Evolutionary conservation across 202 grass and related monocot species (phyloP).

Genomic region (Schoenoplectus tabernaemontani): DNA sequence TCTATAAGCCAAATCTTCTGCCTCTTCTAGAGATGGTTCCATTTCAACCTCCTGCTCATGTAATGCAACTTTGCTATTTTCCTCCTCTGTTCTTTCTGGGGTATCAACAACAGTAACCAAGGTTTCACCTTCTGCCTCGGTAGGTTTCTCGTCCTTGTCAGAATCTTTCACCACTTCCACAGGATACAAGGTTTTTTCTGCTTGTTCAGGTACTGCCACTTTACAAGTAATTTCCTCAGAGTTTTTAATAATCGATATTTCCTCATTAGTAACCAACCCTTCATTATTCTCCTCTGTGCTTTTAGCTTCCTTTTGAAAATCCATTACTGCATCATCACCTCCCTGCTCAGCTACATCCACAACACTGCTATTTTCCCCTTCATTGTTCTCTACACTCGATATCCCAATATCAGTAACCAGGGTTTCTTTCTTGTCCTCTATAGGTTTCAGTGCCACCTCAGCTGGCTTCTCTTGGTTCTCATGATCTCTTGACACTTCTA

Average conservation of each 20-base stretch:
- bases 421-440: neutral
- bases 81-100: neutral
- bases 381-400: neutral
- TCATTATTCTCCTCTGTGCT: constrained; percentile 7
- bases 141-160: neutral
- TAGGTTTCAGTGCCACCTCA: neutral
- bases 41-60: neutral
- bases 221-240: neutral
- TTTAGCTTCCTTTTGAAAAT: constrained; percentile 3
- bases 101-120: neutral
- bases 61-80: neutral
- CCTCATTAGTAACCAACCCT: neutral
- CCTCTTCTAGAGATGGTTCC: neutral
- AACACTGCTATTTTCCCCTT: neutral
- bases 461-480: neutral
- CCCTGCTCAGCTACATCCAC: neutral
- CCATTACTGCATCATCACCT: neutral
- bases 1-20: neutral
- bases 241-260: neutral
- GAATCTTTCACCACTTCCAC: neutral
- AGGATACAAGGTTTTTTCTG: neutral
- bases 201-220: neutral
- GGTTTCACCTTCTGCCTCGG: neutral
- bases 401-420: neutral
- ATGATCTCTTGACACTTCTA: neutral